phyloP scores from a whole-genome alignment of 2,329 filamentous ascomycete species.

The Fusarium buxicola region DNA sequence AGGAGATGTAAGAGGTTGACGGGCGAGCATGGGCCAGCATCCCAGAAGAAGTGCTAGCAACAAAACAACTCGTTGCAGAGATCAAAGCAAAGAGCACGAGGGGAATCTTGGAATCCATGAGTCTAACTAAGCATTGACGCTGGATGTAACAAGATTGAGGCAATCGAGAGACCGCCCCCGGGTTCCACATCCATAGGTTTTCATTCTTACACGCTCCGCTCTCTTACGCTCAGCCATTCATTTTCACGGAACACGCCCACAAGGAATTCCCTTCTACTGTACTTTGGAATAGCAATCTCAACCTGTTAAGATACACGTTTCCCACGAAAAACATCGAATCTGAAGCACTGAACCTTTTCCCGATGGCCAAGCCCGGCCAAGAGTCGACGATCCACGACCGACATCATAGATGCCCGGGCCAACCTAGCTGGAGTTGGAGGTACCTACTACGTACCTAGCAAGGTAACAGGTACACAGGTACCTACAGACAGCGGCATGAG shows the following conservation, averaged over 20 bases:
- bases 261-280: constrained; percentile 11
- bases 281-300: background rate
- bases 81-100: constrained; percentile 27
- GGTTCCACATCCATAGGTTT: constrained; percentile 30
- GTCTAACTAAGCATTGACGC: constrained; percentile 9
- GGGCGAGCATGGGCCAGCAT: constrained; percentile 36
- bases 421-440: background rate
- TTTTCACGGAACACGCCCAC: constrained; percentile 16
- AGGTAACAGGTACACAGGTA: constrained; percentile 7
- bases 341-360: constrained; percentile 16
- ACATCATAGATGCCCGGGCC: constrained; percentile 37
- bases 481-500: constrained; percentile 14
- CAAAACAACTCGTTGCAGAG: constrained; percentile 9
- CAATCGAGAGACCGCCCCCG: constrained; percentile 28
- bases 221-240: constrained; percentile 7
- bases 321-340: background rate
- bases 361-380: constrained; percentile 27
- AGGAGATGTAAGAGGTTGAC: constrained; percentile 35
- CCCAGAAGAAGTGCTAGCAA: constrained; percentile 32
- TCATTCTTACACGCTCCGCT: constrained; percentile 12
- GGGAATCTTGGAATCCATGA: constrained; percentile 16
- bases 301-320: background rate
- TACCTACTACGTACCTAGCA: too few relatives aligned
- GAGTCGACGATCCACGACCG: constrained; percentile 32
- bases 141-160: constrained; percentile 35